Evolutionary conservation across 805 yeast genomes (phyloP).

Genomic region (Starmerella bombicola): DNA sequence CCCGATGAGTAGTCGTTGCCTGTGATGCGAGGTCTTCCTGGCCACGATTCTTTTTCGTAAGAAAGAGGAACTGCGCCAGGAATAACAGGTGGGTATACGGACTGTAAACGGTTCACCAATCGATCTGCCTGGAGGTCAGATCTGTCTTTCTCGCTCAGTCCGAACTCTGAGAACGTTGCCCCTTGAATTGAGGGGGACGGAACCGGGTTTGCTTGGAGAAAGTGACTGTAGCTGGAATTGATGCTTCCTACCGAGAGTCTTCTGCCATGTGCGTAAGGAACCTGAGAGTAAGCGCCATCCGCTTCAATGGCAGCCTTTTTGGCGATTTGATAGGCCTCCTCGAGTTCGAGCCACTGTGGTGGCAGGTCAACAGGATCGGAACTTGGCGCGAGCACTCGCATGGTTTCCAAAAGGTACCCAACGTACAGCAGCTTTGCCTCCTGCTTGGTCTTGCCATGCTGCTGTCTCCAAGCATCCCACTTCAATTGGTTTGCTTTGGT

Average conservation of each 20-base stretch:
- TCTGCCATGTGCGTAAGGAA: constrained; percentile 9
- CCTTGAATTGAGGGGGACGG: constrained; percentile 4
- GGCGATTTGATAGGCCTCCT: constrained; percentile 48
- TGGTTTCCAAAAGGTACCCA: constrained; percentile 54
- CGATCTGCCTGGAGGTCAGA: constrained; percentile 18
- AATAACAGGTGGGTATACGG: constrained; percentile 15
- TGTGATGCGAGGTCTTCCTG: background rate
- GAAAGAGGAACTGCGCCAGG: constrained; percentile 13
- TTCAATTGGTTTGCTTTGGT: constrained; percentile 58
- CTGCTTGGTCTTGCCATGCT: constrained; percentile 51
- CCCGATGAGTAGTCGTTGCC: background rate
- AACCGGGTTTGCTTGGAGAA: constrained; percentile 17
- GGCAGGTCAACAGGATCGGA: constrained; percentile 48
- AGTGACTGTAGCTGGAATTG: constrained; percentile 22
- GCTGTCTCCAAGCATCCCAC: constrained; percentile 75
- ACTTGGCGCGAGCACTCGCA: constrained; percentile 37
- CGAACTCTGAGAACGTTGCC: constrained; percentile 21
- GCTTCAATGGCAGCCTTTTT: background rate
- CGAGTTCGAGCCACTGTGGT: constrained; percentile 50
- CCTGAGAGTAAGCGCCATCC: background rate
- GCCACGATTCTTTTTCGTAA: background rate
- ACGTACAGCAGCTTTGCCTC: constrained; percentile 69
- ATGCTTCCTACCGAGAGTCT: constrained; percentile 17
- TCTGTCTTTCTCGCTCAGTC: constrained; percentile 21
- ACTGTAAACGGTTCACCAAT: constrained; percentile 15